Percentiles rank a stretch among this genome's conserved stretches.
These are phyloP conservation scores for Fraxinus ornus DNA, from an alignment of 305 asterid species.

Conservation along the genomic window DNA sequence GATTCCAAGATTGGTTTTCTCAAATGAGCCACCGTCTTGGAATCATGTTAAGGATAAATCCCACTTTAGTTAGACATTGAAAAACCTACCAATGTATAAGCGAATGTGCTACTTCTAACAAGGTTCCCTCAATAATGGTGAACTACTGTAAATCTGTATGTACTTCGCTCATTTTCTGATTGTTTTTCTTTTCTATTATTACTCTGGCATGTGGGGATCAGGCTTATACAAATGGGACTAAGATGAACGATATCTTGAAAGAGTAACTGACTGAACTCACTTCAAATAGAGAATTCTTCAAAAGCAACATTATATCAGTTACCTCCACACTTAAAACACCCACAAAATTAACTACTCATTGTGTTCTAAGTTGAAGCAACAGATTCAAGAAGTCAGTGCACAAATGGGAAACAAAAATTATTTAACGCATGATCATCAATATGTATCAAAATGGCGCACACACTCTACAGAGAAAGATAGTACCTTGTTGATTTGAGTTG, in stretches of 20 bases:
- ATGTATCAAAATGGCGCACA: not conserved
- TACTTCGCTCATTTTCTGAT: not conserved
- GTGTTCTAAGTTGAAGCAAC: not conserved
- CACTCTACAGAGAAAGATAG: not conserved
- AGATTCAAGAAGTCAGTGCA: not conserved
- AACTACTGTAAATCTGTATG: not conserved
- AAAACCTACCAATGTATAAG: not conserved
- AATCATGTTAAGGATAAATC: not conserved
- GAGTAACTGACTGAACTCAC: not conserved
- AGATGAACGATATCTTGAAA: not conserved
- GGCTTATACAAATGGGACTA: not conserved
- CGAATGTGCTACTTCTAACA: not conserved
- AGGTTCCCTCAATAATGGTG: not conserved
- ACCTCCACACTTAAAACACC: not conserved
- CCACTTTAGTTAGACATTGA: not conserved
- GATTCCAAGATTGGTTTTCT: not conserved
- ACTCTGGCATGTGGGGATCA: not conserved
- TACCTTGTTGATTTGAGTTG: slow-evolving; percentile 11
- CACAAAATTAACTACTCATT: not conserved
- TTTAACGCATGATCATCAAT: not conserved
- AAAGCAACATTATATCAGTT: not conserved
- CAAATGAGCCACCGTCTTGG: not conserved
- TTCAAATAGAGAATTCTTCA: not conserved
- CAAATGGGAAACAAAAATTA: not conserved
- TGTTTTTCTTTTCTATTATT: not conserved